Percentiles rank a stretch among this genome's conserved stretches.
Evolutionary conservation across 2,329 filamentous ascomycete genomes (phyloP).

Genomic region (Hymenoscyphus salicellus): DNA sequence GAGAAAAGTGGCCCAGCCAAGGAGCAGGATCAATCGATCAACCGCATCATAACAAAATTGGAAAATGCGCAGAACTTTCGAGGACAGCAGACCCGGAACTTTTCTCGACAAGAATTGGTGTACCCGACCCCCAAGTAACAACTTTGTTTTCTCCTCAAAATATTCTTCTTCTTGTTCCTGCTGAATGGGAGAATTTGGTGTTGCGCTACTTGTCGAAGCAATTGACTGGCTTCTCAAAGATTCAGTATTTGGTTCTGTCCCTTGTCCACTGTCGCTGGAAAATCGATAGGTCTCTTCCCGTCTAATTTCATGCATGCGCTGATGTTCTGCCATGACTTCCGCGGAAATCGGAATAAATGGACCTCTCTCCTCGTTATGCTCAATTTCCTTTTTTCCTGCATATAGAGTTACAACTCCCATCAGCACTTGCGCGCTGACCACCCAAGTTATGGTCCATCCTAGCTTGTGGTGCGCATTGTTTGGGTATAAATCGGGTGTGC

Average conservation of each 20-base stretch:
- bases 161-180: constrained; percentile 44
- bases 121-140: constrained; percentile 44
- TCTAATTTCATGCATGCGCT: constrained; percentile 41
- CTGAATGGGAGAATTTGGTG: constrained; percentile 8
- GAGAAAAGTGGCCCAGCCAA: constrained; percentile 71
- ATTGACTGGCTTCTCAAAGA: constrained; percentile 64
- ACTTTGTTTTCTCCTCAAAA: constrained; percentile 42
- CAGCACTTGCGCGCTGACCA: constrained; percentile 66
- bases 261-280: constrained; percentile 69
- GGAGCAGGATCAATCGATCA: constrained; percentile 72
- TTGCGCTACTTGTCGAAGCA: constrained; percentile 55
- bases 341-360: constrained; percentile 62
- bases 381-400: constrained; percentile 29
- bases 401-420: constrained; percentile 43
- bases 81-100: constrained; percentile 54
- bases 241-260: constrained; percentile 66
- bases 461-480: constrained; percentile 86
- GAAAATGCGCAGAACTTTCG: constrained; percentile 55
- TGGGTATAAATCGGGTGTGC: constrained; percentile 81
- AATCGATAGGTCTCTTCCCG: constrained; percentile 49
- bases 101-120: constrained; percentile 52
- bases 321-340: constrained; percentile 52
- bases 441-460: constrained; percentile 78
- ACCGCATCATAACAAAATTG: constrained; percentile 62
- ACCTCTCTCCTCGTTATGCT: constrained; percentile 47